A percentile compares a stretch with the other conserved stretches of the same genome.
Conservation (phyloP, 345 rosid species). For the Hypericum androsaemum region DNA sequence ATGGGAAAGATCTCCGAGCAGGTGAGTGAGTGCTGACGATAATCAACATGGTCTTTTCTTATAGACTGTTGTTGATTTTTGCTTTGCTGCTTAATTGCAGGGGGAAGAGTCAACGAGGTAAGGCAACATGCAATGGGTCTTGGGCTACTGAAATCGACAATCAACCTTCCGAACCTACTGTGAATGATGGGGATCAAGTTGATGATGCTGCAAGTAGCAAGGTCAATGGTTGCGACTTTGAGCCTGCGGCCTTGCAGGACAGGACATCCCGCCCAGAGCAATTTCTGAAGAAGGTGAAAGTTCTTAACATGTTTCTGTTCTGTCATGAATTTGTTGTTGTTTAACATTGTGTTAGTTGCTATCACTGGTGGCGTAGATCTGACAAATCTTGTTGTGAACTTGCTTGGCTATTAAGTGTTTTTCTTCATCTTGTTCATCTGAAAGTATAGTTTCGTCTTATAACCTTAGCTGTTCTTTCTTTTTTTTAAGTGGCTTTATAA, state of each 20-base stretch:
- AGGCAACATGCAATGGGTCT: constrained; percentile 30
- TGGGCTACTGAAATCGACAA: constrained; percentile 36
- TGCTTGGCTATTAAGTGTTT: too few species aligned
- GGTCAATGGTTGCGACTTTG: constrained; percentile 38
- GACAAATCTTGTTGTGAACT: too few species aligned
- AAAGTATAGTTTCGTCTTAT: too few species aligned
- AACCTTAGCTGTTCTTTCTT: too few species aligned
- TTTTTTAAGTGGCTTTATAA: too few species aligned
- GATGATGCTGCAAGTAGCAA: constrained; percentile 35
- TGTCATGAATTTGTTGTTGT: neutral
- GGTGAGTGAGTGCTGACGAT: constrained; percentile 21
- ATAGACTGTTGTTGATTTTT: too few species aligned
- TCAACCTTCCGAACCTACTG: constrained; percentile 33
- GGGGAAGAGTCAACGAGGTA: constrained; percentile 35
- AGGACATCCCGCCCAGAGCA: constrained; percentile 30
- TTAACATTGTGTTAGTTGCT: neutral
- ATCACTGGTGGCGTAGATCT: too few species aligned
- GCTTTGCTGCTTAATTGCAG: constrained; percentile 3
- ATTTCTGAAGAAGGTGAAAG: constrained; percentile 33
- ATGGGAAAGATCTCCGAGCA: constrained; percentile 39
- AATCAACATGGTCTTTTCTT: neutral
- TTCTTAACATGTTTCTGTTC: neutral
- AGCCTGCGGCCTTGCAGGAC: constrained; percentile 25
- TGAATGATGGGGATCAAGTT: constrained; percentile 28
- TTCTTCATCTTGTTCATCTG: too few species aligned